phyloP scores from a whole-genome alignment of 495 filamentous ascomycete genomes.

The Xylaria grammica region DNA sequence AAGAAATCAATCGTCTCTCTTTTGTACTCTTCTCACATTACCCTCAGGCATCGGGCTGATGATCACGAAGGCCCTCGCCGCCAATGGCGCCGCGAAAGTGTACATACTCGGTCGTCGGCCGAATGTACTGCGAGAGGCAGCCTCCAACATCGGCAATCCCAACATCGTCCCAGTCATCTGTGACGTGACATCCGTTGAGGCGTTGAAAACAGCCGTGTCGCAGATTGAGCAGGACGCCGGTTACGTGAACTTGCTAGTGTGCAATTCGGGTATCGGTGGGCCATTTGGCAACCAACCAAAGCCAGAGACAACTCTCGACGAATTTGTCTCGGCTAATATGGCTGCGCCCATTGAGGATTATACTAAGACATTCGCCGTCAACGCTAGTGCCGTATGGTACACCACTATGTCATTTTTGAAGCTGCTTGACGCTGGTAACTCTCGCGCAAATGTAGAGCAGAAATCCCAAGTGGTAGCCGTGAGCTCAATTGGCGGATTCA shows the following conservation, averaged over 20 bases:
- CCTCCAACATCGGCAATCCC: slow-evolving; percentile 42
- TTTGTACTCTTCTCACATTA: neutral
- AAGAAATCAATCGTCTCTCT: neutral
- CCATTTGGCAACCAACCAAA: slow-evolving; percentile 45
- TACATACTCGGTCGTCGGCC: slow-evolving; percentile 75
- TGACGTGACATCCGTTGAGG: slow-evolving; percentile 70
- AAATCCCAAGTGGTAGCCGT: slow-evolving; percentile 68
- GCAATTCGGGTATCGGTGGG: slow-evolving; percentile 69
- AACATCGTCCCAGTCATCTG: slow-evolving; percentile 62
- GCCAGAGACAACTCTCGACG: slow-evolving; percentile 49
- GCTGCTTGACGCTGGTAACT: slow-evolving; percentile 67
- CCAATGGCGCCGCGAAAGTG: slow-evolving; percentile 68
- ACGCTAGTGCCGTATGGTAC: slow-evolving; percentile 65
- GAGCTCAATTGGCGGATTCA: slow-evolving; percentile 66
- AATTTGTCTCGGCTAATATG: slow-evolving; percentile 59
- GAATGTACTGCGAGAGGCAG: slow-evolving; percentile 59
- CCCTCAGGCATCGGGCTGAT: slow-evolving; percentile 67
- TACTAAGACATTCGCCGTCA: slow-evolving; percentile 62
- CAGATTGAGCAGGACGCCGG: slow-evolving; percentile 59
- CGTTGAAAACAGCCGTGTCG: slow-evolving; percentile 57
- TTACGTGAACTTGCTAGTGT: slow-evolving; percentile 68
- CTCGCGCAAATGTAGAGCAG: slow-evolving; percentile 54
- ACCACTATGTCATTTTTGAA: slow-evolving; percentile 67
- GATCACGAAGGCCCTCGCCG: slow-evolving; percentile 68
- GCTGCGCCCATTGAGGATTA: slow-evolving; percentile 61